Evolutionary conservation across 345 rosid species (phyloP), one percentile per base, ranked within the genome.

Genomic region (Cardiospermum halicacabum): DNA sequence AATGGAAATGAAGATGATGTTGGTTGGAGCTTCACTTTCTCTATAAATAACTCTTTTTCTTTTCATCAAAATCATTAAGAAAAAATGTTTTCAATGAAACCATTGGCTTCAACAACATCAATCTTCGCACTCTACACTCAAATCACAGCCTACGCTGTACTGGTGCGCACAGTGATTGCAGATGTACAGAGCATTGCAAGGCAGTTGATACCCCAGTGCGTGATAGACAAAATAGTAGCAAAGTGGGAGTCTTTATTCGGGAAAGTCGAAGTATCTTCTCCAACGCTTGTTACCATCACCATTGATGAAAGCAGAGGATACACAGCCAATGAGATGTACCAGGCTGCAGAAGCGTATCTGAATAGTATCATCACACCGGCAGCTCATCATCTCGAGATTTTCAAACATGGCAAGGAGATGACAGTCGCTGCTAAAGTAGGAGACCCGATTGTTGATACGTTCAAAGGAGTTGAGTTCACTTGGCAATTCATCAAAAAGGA

Each of bases 41-140:
- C n/a, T n/a, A n/a, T n/a, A n/a, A n/a, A n/a, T n/a, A n/a, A n/a
- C n/a, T n/a, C n/a, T n/a, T n/a, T n/a, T n/a, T n/a, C n/a, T n/a
- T n/a, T n/a, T n/a, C n/a, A n/a, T n/a, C n/a, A n/a, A n/a, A n/a
- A n/a, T n/a, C n/a, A n/a, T n/a, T n/a, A n/a, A n/a, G n/a, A n/a
- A 67, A 30, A 39, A 16, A 72, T 72, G 74, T 50, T 60, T 28
- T 56, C 69, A 47, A 19, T 65, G 4, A 26, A 56, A 69, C 56
- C 18, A 37, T 59, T 69, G 18, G 57, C 75, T 30, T 58, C 77
- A 64, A 67, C 75, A 15, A 21, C 77, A 3, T 57, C 75, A 19
- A 26, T 77, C 26, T 26, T 72, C 3, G 56, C 75, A 2, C 40
- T 62, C n/a, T 69, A 47, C 64, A 65, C 77, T 7, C 13, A 60